Conservation (phyloP, 208 protist species). For the Porcisia hertigi region DNA sequence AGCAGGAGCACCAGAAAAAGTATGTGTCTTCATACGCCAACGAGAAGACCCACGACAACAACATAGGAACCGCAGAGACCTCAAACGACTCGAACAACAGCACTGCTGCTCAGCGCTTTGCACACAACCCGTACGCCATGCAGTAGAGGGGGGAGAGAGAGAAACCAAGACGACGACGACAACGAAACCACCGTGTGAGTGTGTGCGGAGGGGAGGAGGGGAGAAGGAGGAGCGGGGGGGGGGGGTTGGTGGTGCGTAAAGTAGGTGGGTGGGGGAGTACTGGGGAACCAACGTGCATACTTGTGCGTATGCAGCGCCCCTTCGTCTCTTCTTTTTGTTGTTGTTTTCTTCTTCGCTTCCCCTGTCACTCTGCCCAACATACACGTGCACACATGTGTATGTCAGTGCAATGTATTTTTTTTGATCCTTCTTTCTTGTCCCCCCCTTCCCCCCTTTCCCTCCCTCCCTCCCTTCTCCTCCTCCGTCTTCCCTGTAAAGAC, state of each 20-base stretch:
- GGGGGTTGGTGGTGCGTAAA: no score
- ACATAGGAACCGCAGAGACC: neutral
- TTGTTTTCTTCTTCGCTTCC: no score
- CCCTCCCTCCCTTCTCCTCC: neutral
- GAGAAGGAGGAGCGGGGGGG: no score
- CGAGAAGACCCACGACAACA: no score
- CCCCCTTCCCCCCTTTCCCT: conserved; percentile 10
- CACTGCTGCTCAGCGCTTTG: conserved; percentile 24
- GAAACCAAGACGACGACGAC: neutral
- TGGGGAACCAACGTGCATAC: no score
- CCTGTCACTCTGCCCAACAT: no score
- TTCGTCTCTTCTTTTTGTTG: no score
- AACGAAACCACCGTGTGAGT: no score
- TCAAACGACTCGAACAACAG: conserved; percentile 8
- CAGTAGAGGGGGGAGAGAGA: neutral
- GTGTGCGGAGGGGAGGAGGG: no score
- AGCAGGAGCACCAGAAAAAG: conserved; percentile 15
- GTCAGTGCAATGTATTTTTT: neutral
- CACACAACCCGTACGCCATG: conserved; percentile 21
- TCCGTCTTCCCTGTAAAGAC: neutral
- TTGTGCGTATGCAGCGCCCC: no score
- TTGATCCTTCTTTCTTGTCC: neutral
- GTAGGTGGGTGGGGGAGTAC: no score
- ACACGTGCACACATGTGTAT: no score
- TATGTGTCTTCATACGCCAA: neutral